Percentiles rank a stretch among this genome's conserved stretches.
These are phyloP conservation scores for Casuarina cunninghamiana DNA, from an alignment of 306 rosid genomes.

Conservation along the genomic window DNA sequence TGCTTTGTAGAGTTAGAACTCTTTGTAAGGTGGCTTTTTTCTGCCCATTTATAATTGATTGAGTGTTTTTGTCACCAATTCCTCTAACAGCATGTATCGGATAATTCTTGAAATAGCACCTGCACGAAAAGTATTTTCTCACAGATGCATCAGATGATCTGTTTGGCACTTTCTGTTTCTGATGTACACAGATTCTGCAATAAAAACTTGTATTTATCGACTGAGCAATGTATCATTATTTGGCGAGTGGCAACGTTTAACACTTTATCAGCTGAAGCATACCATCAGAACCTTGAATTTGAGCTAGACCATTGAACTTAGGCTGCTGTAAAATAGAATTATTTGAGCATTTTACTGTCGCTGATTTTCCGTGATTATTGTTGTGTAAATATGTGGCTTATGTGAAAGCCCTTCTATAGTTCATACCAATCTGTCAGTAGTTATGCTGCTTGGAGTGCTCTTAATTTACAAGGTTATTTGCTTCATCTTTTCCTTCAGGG, in stretches of 20 bases:
- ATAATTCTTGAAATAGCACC: not conserved
- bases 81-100: not conserved
- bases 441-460: not conserved
- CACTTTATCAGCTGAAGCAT: not conserved
- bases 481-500: constrained; percentile 47
- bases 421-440: not conserved
- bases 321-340: not conserved
- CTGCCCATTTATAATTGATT: not conserved
- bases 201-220: not conserved
- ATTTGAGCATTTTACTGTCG: not conserved
- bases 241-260: not conserved
- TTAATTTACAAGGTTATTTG: not conserved
- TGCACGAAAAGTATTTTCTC: not conserved
- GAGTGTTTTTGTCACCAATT: not conserved
- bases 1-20: not conserved
- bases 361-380: not conserved
- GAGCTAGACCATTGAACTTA: not conserved
- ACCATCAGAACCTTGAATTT: not conserved
- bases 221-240: not conserved
- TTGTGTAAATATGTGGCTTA: not conserved
- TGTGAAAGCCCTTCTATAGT: not conserved
- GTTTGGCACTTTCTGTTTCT: not conserved
- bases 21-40: not conserved
- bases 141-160: not conserved
- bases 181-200: not conserved